These are phyloP conservation scores for Nemania serpens DNA, from an alignment of 2,329 filamentous ascomycete species.

Conservation along the genomic window DNA sequence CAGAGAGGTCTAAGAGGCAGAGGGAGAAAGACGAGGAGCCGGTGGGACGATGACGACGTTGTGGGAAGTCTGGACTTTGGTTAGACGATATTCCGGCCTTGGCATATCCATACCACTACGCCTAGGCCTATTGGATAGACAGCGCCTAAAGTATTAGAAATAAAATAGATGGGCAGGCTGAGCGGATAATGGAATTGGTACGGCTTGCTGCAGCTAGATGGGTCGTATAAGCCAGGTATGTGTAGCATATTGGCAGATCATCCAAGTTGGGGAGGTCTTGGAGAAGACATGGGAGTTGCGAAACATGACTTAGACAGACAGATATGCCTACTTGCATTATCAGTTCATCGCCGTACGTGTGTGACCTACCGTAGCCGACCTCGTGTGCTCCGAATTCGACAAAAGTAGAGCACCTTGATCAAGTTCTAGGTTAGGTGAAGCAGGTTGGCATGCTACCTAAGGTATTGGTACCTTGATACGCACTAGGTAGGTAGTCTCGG, in stretches of 20 bases:
- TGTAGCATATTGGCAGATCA: background rate
- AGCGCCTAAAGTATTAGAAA: no score
- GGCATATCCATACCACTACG: conserved; percentile 6
- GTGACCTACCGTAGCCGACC: background rate
- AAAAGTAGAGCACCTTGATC: no score
- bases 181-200: background rate
- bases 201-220: conserved; percentile 17
- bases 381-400: no score
- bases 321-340: background rate
- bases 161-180: no score
- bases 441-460: no score
- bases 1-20: no score
- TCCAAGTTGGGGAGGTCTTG: background rate
- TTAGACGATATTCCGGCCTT: conserved; percentile 16
- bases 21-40: no score
- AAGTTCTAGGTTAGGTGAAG: no score
- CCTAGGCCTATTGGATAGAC: no score
- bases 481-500: no score
- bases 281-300: background rate
- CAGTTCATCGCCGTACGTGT: background rate
- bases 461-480: no score
- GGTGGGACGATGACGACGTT: conserved; percentile 3
- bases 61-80: background rate
- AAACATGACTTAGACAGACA: background rate
- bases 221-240: no score